Percentiles rank a stretch among this genome's conserved stretches.
Conservation (phyloP, 164 flowering plant species). For the Protea cynaroides region DNA sequence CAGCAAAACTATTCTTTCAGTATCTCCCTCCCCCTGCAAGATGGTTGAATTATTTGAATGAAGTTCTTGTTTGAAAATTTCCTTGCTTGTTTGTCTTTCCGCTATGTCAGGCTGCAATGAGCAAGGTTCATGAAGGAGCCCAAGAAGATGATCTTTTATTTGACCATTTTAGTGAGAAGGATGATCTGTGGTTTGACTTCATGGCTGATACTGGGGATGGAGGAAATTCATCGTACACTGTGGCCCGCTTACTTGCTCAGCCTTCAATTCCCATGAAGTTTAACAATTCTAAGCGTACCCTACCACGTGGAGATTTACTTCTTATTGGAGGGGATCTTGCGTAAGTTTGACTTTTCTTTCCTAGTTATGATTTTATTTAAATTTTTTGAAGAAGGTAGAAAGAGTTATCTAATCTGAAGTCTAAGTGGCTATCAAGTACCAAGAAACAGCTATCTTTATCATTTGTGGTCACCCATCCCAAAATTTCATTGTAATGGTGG, state of each 20-base stretch:
- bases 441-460: too few relatives aligned
- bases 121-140: slow-evolving; percentile 50
- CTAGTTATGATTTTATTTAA: not conserved
- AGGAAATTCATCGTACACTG: slow-evolving; percentile 90
- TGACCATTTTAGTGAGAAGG: slow-evolving; percentile 73
- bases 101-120: slow-evolving; percentile 83
- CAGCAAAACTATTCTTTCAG: too few relatives aligned
- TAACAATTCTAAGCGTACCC: slow-evolving; percentile 27
- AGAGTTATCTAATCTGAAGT: too few relatives aligned
- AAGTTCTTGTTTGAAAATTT: too few relatives aligned
- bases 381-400: too few relatives aligned
- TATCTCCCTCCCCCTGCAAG: too few relatives aligned
- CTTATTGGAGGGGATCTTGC: slow-evolving; percentile 99
- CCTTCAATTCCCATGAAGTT: slow-evolving; percentile 40
- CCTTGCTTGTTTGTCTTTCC: too few relatives aligned
- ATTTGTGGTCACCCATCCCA: too few relatives aligned
- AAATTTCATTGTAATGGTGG: too few relatives aligned
- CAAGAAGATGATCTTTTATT: slow-evolving; percentile 54
- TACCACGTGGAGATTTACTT: slow-evolving; percentile 79
- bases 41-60: too few relatives aligned
- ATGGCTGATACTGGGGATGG: slow-evolving; percentile 99
- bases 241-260: slow-evolving; percentile 92
- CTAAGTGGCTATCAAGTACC: too few relatives aligned
- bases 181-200: slow-evolving; percentile 96
- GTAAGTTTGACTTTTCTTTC: slow-evolving; percentile 46